Base-by-base conservation (phyloP, 1,139 yeast species). In the Pneumocystis oryctolagi region DNA sequence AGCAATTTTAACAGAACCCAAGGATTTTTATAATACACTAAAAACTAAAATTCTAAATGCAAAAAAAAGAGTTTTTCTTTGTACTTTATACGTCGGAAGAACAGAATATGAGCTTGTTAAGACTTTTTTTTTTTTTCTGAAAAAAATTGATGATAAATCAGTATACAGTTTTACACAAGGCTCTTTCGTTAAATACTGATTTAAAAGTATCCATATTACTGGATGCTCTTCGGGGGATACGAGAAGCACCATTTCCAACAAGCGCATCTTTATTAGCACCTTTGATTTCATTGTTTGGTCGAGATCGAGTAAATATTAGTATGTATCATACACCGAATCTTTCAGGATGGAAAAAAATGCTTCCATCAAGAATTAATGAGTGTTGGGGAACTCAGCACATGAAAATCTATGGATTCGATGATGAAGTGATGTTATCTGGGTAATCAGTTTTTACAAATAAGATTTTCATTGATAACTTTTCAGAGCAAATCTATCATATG, bases 401-500 rank as follows among this genome's bases (percentile, higher is more conserved):
- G 98, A 92, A 92, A 73, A 79, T 94, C 56, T 92, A 92, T 72
- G 98, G 98, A 1, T 84, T 89, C 70, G 99, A 92, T 73, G 84
- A 89, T 70, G 96, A 89, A 71, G 83, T 92, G 62, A 80, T 94
- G 25, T 78, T 94, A 60, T 82, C 89, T 28, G 99, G 98, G 66
- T 61, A 34, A 55, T 20, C 30, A 1, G n/a, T n/a, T 25, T 62
- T 20, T n/a, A 28, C n/a, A 18, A 20, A 18, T 32, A 35, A 8
- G 35, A 8, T 14, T 20, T 14, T 3, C 12, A 37, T 31, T 25
- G 40, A 37, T 20, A 16, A 14, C 4, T 3, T n/a, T 4, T 25
- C 30, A 60, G 68, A 2, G 98, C 98, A 3, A 92, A 92, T 70
- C 78, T 92, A 63, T 88, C 96, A 0, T 77, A 82, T 58, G 98